Evolutionary conservation across 306 rosid genomes (phyloP).

Genomic region (Cyclanthera cordifolia): DNA sequence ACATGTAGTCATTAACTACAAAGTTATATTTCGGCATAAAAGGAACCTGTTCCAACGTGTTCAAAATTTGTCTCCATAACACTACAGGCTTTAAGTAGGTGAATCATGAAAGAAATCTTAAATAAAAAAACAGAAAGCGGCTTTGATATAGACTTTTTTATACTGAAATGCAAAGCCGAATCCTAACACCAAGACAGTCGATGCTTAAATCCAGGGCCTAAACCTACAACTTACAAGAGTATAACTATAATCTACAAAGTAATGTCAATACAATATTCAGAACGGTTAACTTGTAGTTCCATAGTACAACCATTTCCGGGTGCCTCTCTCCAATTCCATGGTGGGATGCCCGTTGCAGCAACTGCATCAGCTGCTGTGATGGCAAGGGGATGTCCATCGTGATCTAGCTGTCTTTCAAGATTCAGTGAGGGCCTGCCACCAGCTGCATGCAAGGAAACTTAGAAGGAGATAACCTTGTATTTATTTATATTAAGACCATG

Average conservation of each 20-base stretch:
- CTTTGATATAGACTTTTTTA: not conserved
- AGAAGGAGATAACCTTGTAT: constrained; percentile 3
- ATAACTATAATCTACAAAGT: constrained; percentile 1
- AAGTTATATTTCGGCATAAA: not conserved
- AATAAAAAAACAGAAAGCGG: not conserved
- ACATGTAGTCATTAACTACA: not conserved
- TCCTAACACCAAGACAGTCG: not conserved
- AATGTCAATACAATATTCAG: not conserved
- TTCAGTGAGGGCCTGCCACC: constrained; percentile 82
- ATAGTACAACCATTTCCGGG: constrained; percentile 60
- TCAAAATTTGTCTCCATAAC: not conserved
- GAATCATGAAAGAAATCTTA: not conserved
- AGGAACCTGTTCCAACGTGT: not conserved
- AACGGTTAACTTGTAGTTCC: not conserved
- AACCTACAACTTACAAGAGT: not conserved
- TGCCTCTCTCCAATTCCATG: constrained; percentile 99
- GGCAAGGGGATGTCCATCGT: constrained; percentile 92
- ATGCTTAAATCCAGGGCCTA: not conserved
- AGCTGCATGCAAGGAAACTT: constrained; percentile 35
- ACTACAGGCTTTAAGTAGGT: not conserved
- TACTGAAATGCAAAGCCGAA: not conserved
- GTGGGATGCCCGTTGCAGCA: constrained; percentile 72
- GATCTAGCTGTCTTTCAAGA: constrained; percentile 88
- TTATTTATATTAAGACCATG: not conserved
- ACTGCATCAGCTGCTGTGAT: constrained; percentile 82